Conservation (phyloP, 768 basidiomycete genomes). For the Mrakia gelida region DNA sequence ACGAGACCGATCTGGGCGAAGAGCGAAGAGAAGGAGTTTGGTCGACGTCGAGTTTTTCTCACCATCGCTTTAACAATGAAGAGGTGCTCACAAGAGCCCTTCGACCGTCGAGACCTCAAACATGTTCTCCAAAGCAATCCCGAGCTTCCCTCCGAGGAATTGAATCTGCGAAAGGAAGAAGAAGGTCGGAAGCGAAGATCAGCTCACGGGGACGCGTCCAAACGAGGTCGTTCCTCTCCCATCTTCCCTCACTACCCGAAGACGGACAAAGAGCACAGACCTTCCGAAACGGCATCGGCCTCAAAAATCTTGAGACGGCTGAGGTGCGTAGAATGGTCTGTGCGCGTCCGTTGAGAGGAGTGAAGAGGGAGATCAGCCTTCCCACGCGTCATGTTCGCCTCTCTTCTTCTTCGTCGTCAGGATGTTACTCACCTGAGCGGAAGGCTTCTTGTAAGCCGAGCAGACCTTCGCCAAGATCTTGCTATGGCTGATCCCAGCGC, state of each 20-base stretch:
- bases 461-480: slow-evolving; percentile 96
- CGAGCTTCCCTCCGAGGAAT: slow-evolving; percentile 90
- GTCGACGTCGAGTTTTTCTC: neutral
- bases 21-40: neutral
- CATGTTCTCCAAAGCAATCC: slow-evolving; percentile 75
- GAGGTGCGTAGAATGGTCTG: slow-evolving; percentile 79
- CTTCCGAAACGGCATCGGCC: slow-evolving; percentile 83
- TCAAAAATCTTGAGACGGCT: slow-evolving; percentile 78
- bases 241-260: too few relatives aligned
- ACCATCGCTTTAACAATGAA: neutral
- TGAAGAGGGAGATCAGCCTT: neutral
- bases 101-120: slow-evolving; percentile 85
- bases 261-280: slow-evolving; percentile 43
- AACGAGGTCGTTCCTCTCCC: too few relatives aligned
- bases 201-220: neutral
- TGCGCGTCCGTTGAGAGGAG: slow-evolving; percentile 15
- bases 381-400: too few relatives aligned
- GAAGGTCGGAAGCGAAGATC: neutral
- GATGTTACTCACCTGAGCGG: slow-evolving; percentile 61
- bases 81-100: slow-evolving; percentile 71
- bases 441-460: slow-evolving; percentile 87
- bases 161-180: slow-evolving; percentile 60
- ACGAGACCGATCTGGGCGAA: slow-evolving; percentile 39
- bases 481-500: slow-evolving; percentile 85
- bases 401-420: neutral